Evolutionary conservation across 2,329 filamentous ascomycete species (phyloP), one percentile per base, ranked within the genome.

Genomic region (Magnaporthiopsis rhizophila): DNA sequence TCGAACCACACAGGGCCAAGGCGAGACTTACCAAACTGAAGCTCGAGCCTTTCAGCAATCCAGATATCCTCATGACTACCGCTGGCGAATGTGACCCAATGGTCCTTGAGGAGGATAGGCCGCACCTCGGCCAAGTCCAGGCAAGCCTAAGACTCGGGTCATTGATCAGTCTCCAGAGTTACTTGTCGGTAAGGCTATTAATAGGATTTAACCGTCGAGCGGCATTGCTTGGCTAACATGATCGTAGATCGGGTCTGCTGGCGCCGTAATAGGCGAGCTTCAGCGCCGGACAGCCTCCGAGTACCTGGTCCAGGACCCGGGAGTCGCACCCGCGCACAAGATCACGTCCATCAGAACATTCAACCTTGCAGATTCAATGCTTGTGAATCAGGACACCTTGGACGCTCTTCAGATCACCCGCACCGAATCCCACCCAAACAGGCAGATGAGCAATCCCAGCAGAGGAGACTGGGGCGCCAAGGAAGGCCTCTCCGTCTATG

Each of bases 331-430:
- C 12, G 76, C 84, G 58, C 90, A 90, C 68, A 81, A 79, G 8
- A 79, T 96, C 32, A 79, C 76, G 30, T 81, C 80, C 0, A 75
- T 97, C 13, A 83, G 90, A 70, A 93, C 91, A 85, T 92, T 96
- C 74, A 88, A 83, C 38, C 78, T 97, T 30, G 74, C 76, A 53
- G 73, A 80, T 64, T 78, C 78, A 62, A 91, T 94, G 87, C 91
- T 95, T 70, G 81, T 97, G 68, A 95, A 91, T 69, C 79, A 84
- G 2, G 92, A 97, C 71, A 90, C 93, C 0, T 78, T 98, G 58
- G 76, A 86, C 18, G 92, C 92, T 1, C 82, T 99, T 11, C 94
- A 97, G 70, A 91, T 99, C 34, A 81, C 97, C 32, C 88, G 89
- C 64, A 86, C 89, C 1, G 93, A 97, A 73, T 85, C 85, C 13